Evolutionary conservation across 2,329 filamentous ascomycete species (phyloP), one percentile per base, ranked within the genome.

Genomic region (Diaporthe destruens): DNA sequence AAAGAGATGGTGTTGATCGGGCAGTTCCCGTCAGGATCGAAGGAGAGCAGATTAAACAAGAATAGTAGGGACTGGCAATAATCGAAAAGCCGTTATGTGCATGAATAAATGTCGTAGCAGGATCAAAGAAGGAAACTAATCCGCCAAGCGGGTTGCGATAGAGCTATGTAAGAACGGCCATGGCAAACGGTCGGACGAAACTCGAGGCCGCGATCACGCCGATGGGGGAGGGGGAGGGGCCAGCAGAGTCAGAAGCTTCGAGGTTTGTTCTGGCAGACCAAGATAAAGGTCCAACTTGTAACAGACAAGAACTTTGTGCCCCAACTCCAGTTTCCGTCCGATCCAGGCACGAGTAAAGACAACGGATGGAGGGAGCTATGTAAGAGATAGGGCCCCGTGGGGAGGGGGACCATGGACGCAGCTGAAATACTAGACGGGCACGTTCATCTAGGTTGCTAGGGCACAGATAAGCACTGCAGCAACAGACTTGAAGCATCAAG

Each of bases 241-340:
- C n/a, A n/a, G n/a, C n/a, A n/a, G n/a, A n/a, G n/a, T n/a, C 39
- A 49, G 61, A 66, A 59, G 39, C 55, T 70, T 59, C 53, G 32
- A 59, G 55, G 61, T 44, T 47, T 61, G 42, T 20, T 34, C 47
- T 70, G 54, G 53, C 1, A 9, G 14, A 11, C 32, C 54, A 70
- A 61, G n/a, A 39, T 14, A 61, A 36, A 70, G 34, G 29, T 49
- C 44, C 54, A 70, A 59, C 67, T 61, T 70, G 67, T 51, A 59
- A 70, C 67, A 59, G 67, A n/a, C 39, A 51, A 57, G 47, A 70
- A 70, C 67, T 70, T 57, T 70, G 67, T 70, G 55, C 39, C 20
- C 54, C 32, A 18, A 70, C 54, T 57, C 53, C 42, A 70, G 54
- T 57, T 66, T 66, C 54, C 67, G 56, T 70, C 67, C 32, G 67